Conservation (phyloP, 176 grass and related monocot genomes). For the Carex cristatella region DNA sequence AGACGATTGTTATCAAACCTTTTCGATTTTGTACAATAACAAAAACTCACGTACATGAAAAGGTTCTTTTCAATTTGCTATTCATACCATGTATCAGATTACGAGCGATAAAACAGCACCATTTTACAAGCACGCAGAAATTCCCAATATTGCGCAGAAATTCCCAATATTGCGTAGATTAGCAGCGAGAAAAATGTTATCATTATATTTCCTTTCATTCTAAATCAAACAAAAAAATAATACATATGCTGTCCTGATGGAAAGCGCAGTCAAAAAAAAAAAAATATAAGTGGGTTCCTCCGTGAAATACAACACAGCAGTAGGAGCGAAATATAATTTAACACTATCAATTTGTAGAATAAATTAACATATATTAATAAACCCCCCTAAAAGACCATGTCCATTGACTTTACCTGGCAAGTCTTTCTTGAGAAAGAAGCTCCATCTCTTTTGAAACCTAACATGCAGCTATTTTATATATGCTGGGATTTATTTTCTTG, state of each 20-base stretch:
- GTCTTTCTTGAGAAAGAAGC: neutral
- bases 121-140: neutral
- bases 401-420: neutral
- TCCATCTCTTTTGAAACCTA: neutral
- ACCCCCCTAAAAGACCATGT: neutral
- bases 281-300: neutral
- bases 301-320: neutral
- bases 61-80: neutral
- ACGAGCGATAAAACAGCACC: neutral
- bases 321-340: neutral
- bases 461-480: constrained; percentile 12
- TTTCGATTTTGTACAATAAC: neutral
- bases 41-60: neutral
- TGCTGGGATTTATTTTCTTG: constrained; percentile 13
- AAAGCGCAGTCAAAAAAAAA: neutral
- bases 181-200: neutral
- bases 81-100: neutral
- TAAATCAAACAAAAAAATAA: neutral
- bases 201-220: neutral
- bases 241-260: neutral
- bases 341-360: constrained; percentile 8
- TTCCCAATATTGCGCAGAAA: neutral
- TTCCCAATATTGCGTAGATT: neutral
- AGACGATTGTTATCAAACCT: neutral
- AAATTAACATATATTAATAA: constrained; percentile 15